Percentiles rank a stretch among this genome's conserved stretches.
Evolutionary conservation across 305 asterid genomes (phyloP).

Genomic region (Euphrasia arctica): DNA sequence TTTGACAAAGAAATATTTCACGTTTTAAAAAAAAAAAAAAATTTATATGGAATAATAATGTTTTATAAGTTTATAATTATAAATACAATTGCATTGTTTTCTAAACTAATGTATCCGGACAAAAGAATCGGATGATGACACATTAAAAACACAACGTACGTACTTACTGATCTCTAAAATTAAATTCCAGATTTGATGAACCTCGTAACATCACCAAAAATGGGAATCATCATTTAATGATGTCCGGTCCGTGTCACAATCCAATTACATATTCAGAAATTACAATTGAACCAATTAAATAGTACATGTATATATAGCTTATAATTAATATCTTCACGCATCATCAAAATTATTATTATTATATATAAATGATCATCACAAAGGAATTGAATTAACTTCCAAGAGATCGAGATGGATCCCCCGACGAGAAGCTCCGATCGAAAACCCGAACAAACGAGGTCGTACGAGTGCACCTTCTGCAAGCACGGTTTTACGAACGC

Average conservation of each 20-base stretch:
- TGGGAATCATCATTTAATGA: slow-evolving; percentile 19
- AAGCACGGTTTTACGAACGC: slow-evolving; percentile 79
- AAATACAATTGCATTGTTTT: too few species aligned
- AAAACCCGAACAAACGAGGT: slow-evolving; percentile 32
- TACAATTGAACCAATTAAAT: neutral
- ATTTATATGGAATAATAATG: too few species aligned
- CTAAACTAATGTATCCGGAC: too few species aligned
- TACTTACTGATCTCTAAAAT: neutral
- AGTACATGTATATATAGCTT: neutral
- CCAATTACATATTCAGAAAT: neutral
- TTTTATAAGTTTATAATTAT: too few species aligned
- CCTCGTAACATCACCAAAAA: slow-evolving; percentile 26
- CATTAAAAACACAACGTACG: neutral
- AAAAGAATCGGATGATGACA: neutral
- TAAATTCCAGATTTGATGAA: neutral
- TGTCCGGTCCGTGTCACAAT: slow-evolving; percentile 14
- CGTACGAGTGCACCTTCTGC: slow-evolving; percentile 69
- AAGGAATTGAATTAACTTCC: neutral
- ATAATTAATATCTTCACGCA: slow-evolving; percentile 22
- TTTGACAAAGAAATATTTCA: too few species aligned
- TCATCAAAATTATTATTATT: slow-evolving; percentile 20
- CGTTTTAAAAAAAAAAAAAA: too few species aligned
- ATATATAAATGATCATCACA: neutral
- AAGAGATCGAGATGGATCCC: slow-evolving; percentile 28
- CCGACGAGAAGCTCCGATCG: slow-evolving; percentile 19